phyloP scores from a whole-genome alignment of 2,329 filamentous ascomycete genomes.

The Fusarium sp. region DNA sequence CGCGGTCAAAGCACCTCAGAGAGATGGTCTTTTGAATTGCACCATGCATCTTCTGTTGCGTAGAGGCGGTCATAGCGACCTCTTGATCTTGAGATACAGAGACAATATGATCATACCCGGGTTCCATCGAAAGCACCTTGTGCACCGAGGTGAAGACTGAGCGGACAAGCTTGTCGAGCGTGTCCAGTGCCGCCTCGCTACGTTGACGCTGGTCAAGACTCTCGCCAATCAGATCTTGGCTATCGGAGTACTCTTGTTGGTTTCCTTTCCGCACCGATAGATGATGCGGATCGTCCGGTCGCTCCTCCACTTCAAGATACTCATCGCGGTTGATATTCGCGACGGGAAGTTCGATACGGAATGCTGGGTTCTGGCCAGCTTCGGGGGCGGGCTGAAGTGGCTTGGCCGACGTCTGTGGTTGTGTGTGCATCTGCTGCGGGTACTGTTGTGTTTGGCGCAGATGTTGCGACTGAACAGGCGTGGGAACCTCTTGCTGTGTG shows the following conservation, averaged over 20 bases:
- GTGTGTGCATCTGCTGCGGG: constrained; percentile 16
- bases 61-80: constrained; percentile 68
- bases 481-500: constrained; percentile 34
- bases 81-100: constrained; percentile 65
- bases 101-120: constrained; percentile 62
- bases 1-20: constrained; percentile 70
- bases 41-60: constrained; percentile 75
- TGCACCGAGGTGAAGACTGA: constrained; percentile 82
- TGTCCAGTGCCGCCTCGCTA: constrained; percentile 74
- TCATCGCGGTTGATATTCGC: constrained; percentile 60
- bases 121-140: constrained; percentile 64
- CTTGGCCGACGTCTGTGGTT: constrained; percentile 15
- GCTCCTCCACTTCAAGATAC: constrained; percentile 58
- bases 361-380: constrained; percentile 38
- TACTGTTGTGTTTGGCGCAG: constrained; percentile 11
- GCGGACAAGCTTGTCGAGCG: constrained; percentile 72
- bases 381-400: constrained; percentile 7
- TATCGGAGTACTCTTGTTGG: constrained; percentile 57
- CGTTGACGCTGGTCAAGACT: constrained; percentile 82
- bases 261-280: constrained; percentile 64
- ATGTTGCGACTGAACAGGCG: constrained; percentile 22
- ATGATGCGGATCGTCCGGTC: constrained; percentile 56
- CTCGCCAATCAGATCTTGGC: constrained; percentile 65
- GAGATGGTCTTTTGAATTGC: constrained; percentile 75
- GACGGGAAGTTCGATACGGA: constrained; percentile 59